These are phyloP conservation scores for Malus fusca DNA, from an alignment of 306 rosid species.

Conservation along the genomic window DNA sequence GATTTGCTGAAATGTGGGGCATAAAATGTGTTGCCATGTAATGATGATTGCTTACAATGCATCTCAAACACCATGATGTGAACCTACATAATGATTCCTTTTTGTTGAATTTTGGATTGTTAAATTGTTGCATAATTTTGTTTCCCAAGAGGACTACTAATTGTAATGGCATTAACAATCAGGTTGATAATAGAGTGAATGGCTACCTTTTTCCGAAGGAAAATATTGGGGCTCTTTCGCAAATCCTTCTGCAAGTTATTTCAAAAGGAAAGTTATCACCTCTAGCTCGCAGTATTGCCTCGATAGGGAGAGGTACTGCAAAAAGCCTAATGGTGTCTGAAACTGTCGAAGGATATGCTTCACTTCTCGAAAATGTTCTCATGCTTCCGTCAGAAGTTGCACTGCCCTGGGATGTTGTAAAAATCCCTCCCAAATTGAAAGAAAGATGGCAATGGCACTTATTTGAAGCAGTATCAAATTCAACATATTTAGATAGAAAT, in stretches of 20 bases:
- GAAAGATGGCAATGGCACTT: slow-evolving; percentile 85
- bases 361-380: slow-evolving; percentile 59
- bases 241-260: slow-evolving; percentile 56
- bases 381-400: slow-evolving; percentile 77
- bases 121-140: not conserved
- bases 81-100: not conserved
- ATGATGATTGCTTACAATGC: not conserved
- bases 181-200: slow-evolving; percentile 89
- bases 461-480: slow-evolving; percentile 52
- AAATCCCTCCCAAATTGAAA: slow-evolving; percentile 51
- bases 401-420: slow-evolving; percentile 52
- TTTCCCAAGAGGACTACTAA: slow-evolving; percentile 27
- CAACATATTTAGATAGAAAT: slow-evolving; percentile 35
- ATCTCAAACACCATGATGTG: not conserved
- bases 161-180: slow-evolving; percentile 26
- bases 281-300: slow-evolving; percentile 66
- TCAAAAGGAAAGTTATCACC: slow-evolving; percentile 62
- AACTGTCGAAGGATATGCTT: slow-evolving; percentile 66
- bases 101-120: not conserved
- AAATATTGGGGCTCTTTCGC: slow-evolving; percentile 41
- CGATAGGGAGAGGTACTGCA: slow-evolving; percentile 57
- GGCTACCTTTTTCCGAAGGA: slow-evolving; percentile 83
- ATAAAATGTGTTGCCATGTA: not conserved
- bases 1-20: not conserved
- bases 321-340: slow-evolving; percentile 65